Evolutionary conservation across 352 stramenopile genomes (phyloP).

Genomic region (Phytopythium sindhum): DNA sequence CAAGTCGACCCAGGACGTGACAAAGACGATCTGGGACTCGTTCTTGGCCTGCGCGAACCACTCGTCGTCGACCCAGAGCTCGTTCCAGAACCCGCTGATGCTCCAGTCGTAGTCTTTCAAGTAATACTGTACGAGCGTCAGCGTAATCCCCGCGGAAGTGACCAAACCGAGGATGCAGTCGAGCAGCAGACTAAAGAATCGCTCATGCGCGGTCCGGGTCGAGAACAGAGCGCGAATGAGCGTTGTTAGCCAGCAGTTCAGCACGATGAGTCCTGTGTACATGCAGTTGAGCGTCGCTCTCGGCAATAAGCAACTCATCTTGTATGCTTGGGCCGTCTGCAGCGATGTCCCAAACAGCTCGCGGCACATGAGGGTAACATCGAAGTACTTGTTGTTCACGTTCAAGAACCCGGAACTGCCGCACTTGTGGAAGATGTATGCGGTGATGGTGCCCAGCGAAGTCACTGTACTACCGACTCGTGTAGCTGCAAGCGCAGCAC

Average conservation of each 20-base stretch:
- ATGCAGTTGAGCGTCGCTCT: constrained; percentile 19
- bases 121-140: constrained; percentile 20
- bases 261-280: constrained; percentile 18
- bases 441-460: background rate
- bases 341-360: constrained; percentile 24
- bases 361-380: constrained; percentile 12
- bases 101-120: constrained; percentile 15
- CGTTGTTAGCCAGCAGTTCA: constrained; percentile 27
- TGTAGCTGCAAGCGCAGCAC: background rate
- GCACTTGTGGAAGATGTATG: background rate
- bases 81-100: constrained; percentile 13
- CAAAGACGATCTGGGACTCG: constrained; percentile 29
- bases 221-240: constrained; percentile 17
- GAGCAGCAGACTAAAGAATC: constrained; percentile 26
- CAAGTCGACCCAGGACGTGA: constrained; percentile 26
- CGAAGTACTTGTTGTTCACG: constrained; percentile 21
- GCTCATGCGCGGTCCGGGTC: constrained; percentile 12
- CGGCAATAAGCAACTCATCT: constrained; percentile 25
- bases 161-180: constrained; percentile 30
- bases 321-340: constrained; percentile 31
- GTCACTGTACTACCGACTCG: background rate
- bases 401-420: constrained; percentile 5
- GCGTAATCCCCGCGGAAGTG: constrained; percentile 20
- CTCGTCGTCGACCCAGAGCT: constrained; percentile 27
- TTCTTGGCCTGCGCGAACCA: constrained; percentile 20